Evolutionary conservation across 768 basidiomycete species (phyloP), one percentile per base, ranked within the genome.

Genomic region (Dictyophora rubrovolvata): DNA sequence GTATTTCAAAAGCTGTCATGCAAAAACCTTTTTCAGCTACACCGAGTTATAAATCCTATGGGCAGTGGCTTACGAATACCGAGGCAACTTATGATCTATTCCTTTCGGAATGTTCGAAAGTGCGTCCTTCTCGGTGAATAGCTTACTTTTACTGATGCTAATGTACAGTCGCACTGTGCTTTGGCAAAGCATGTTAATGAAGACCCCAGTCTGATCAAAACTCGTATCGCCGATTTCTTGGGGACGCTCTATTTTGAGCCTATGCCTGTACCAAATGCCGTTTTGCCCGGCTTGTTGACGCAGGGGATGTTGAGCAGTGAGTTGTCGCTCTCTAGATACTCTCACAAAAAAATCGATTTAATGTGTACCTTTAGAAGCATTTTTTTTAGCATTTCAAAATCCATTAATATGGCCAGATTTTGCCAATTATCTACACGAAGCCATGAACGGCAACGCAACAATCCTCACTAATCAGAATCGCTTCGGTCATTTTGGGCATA

Each of bases 81-180:
- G 59, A 62, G 21, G 53, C 22, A 21, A 53, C 63, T 10, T 64
- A 56, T 28, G 42, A 62, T 9, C 54, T 48, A 23, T 60, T 64
- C 36, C 34, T 62, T 11, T 18, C 33, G 5, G 56, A 42, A 22
- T 64, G 63, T 47, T 50, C 59, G 16, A 54, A 60, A 49, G 63
- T 63, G 21, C 6, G 60, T 28, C 36, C 53, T 47, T 9, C 5
- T n/a, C 53, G 12, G 28, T 28, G 7, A 28, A 28, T 2, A 28
- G 4, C 28, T 28, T 28, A 28, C 7, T 28, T 50, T 22, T 16
- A 11, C 0, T 48, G 16, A n/a, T 3, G 18, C 37, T n/a, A n/a
- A n/a, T n/a, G 59, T 60, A 56, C 59, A n/a, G 63, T 61, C 7
- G 48, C 59, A 17, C 6, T 64, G 63, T 48, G 28, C 62, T 12